Conservation (phyloP, 768 basidiomycete genomes). For the Mycena kentingensis region DNA sequence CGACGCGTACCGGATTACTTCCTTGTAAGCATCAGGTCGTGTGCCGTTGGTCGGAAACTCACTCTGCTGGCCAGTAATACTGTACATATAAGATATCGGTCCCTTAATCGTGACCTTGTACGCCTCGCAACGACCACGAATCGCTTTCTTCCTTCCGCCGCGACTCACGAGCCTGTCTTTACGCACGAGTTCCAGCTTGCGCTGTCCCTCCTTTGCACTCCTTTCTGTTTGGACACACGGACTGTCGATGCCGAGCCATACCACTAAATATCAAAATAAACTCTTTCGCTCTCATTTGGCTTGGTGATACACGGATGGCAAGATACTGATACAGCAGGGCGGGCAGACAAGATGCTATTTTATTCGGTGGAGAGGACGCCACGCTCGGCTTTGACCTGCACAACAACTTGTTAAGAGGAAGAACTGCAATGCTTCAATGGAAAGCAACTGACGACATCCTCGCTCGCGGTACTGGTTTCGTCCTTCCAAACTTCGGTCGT, state of each 20-base stretch:
- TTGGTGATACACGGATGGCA: conserved; percentile 3
- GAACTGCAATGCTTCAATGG: not conserved
- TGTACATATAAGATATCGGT: conserved; percentile 17
- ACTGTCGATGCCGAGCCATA: conserved; percentile 20
- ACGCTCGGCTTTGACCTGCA: conserved; percentile 34
- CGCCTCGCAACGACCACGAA: conserved; percentile 5
- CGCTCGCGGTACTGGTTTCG: conserved; percentile 32
- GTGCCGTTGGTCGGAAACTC: not conserved
- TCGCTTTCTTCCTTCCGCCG: not conserved
- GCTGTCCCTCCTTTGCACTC: not conserved
- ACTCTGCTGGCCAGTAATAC: conserved; percentile 13
- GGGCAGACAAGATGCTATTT: not conserved
- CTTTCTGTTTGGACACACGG: conserved; percentile 21
- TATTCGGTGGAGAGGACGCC: conserved; percentile 17
- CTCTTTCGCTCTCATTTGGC: conserved; percentile 10
- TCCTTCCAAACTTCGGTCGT: conserved; percentile 23
- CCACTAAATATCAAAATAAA: conserved; percentile 19
- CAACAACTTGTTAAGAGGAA: not conserved
- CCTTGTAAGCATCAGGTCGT: conserved; percentile 56
- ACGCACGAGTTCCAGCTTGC: conserved; percentile 12
- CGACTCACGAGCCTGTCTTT: conserved; percentile 14
- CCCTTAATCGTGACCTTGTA: conserved; percentile 17
- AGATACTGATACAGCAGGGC: conserved; percentile 14
- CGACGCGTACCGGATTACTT: conserved; percentile 94
- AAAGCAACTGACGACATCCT: conserved; percentile 31